phyloP scores from a whole-genome alignment of 2,329 filamentous ascomycete genomes.

The Aspergillus sp. region DNA sequence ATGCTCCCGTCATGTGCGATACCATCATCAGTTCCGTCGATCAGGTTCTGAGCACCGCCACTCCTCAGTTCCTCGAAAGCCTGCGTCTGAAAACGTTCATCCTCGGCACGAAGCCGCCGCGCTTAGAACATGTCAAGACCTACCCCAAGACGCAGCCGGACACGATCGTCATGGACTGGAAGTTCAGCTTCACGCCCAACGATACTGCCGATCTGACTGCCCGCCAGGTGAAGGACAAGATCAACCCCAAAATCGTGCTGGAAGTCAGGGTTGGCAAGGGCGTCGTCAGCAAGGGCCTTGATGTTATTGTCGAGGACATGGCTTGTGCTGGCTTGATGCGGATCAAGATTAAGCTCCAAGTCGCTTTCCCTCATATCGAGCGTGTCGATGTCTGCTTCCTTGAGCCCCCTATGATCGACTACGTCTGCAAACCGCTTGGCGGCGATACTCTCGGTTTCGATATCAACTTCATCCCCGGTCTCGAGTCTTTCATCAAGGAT shows the following conservation, averaged over 20 bases:
- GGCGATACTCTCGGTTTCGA: conserved; percentile 95
- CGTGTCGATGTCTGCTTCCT: conserved; percentile 92
- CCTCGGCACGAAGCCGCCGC: conserved; percentile 85
- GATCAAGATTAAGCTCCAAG: conserved; percentile 93
- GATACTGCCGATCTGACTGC: conserved; percentile 86
- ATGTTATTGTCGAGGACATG: conserved; percentile 97
- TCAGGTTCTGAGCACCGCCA: conserved; percentile 86
- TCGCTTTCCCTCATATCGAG: conserved; percentile 91
- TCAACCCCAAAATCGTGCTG: conserved; percentile 92
- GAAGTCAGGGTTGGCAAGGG: conserved; percentile 93
- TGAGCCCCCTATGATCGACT: conserved; percentile 81
- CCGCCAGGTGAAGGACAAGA: conserved; percentile 83
- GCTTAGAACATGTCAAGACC: conserved; percentile 95
- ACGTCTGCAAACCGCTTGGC: conserved; percentile 93
- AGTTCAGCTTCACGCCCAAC: conserved; percentile 97
- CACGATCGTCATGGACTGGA: conserved; percentile 98
- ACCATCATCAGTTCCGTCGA: conserved; percentile 91
- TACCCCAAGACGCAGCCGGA: conserved; percentile 95
- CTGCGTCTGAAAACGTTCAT: conserved; percentile 89
- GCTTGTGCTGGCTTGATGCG: conserved; percentile 92
- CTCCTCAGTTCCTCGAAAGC: conserved; percentile 86
- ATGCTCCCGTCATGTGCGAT: conserved; percentile 83
- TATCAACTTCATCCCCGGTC: conserved; percentile 95
- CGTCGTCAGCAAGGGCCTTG: conserved; percentile 91
- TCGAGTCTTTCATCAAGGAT: conserved; percentile 88